Base-by-base conservation (phyloP, 2,329 filamentous ascomycete species). In the Huntiella abstrusa region DNA sequence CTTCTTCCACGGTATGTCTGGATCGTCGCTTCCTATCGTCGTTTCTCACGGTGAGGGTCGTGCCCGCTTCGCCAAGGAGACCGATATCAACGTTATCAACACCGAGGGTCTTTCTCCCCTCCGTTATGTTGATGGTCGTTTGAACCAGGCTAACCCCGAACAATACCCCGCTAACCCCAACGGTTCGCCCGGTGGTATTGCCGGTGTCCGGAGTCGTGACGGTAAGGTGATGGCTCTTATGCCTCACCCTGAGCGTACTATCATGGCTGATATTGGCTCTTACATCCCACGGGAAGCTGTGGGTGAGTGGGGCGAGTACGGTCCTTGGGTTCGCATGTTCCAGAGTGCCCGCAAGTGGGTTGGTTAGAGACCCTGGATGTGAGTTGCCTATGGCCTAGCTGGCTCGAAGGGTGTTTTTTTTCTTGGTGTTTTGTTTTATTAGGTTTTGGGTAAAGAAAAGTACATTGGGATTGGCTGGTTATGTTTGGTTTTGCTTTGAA, bases 31-130 rank as follows among this genome's bases (percentile, higher is more conserved):
- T 5, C 87, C 87, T 32, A 91, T 95, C 51, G 83, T 79, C 16
- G 83, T 88, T 12, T 86, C 86, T 0, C 87, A 96, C 63, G 87
- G 86, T 42, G 88, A 98, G 62, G 91, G 91, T 11, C 76, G 84
- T 32, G 91, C 88, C 11, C 66, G 68, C 5, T 87, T 87, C 59
- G 67, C 67, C n/a, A 64, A 67, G 8, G 65, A 68, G 12, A 69
- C 76, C 42, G 68, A 72, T 35, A 67, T 76, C 41, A 45, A 46
- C 42, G 49, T 48, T 4, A n/a, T 50, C 12, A 34, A 48, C 33
- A 33, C 45, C 1, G 38, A 49, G 22, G 79, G 80, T 17, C 72
- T 88, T 17, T 78, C 87, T 2, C 77, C 83, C 7, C 63, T 96
- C 51, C 73, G 83, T 44, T 98, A 92, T 57, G 75, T 92, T 3